Evolutionary conservation across 2,329 filamentous ascomycete genomes (phyloP).

Genomic region (Amphichorda felina): DNA sequence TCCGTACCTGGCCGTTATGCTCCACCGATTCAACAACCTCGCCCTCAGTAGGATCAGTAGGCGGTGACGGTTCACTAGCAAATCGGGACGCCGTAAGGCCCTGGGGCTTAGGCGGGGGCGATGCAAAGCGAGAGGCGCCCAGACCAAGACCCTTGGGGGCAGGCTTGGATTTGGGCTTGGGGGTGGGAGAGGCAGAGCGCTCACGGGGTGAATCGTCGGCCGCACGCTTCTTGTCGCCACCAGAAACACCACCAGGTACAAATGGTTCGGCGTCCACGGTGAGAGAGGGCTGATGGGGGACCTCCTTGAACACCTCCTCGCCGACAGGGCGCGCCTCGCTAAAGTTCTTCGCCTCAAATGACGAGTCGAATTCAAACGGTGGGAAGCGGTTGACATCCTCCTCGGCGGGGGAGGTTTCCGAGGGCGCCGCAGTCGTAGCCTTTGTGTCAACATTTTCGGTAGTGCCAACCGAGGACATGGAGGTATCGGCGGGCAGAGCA

Average conservation of each 20-base stretch:
- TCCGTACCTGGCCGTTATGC: no score
- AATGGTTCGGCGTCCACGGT: slow-evolving; percentile 65
- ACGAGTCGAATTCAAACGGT: slow-evolving; percentile 48
- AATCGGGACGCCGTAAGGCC: slow-evolving; percentile 32
- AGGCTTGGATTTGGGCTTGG: slow-evolving; percentile 21
- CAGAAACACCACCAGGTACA: slow-evolving; percentile 28
- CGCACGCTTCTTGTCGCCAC: slow-evolving; percentile 6
- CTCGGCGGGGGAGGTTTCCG: slow-evolving; percentile 39
- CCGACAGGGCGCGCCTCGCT: slow-evolving; percentile 38
- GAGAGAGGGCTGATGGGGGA: slow-evolving; percentile 38
- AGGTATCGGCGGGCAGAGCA: slow-evolving; percentile 31
- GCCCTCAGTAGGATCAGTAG: slow-evolving; percentile 7
- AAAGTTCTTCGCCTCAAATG: slow-evolving; percentile 35
- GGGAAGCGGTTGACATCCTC: slow-evolving; percentile 30
- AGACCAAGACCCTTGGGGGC: slow-evolving; percentile 17
- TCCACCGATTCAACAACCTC: slow-evolving; percentile 3
- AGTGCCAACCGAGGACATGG: slow-evolving; percentile 38
- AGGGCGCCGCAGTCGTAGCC: slow-evolving; percentile 37
- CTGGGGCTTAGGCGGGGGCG: slow-evolving; percentile 27
- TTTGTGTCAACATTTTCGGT: slow-evolving; percentile 44
- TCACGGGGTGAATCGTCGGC: not conserved
- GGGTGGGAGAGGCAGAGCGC: slow-evolving; percentile 4
- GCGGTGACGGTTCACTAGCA: slow-evolving; percentile 26
- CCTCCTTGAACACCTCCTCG: slow-evolving; percentile 12
- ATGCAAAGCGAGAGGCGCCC: slow-evolving; percentile 35